Base-by-base conservation (phyloP, 495 filamentous ascomycete genomes). In the Clavariopsis aquatica region DNA sequence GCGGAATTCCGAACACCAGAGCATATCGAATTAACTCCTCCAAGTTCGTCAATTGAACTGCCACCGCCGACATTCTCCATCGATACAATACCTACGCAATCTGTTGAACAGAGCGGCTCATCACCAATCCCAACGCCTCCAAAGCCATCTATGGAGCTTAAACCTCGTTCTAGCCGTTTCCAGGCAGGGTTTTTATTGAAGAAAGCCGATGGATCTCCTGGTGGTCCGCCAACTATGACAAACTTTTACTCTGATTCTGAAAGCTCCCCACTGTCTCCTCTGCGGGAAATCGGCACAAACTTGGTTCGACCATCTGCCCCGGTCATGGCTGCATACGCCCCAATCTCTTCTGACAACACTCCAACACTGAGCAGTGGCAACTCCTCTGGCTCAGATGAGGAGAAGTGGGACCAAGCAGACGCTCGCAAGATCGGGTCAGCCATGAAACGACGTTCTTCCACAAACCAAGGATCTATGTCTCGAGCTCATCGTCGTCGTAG, bases 121-220 rank as follows among this genome's bases (percentile, higher is more conserved):
- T 88, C 85, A 52, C 84, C 84, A 17, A 74, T 85, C 29, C 81
- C 78, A 6, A 62, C 75, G 17, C 76, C 78, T 28, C 80, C 81
- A 36, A 64, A 81, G 22, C 27, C 76, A 8, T 84, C 84, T 12
- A 73, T 84, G 13, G 78, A 86, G 31, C 49, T 78, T 60, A 75
- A 82, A 60, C 65, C 79, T 43, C 78, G 75, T 63, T 31, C 79
- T 73, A 92, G 85, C 75, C 83, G 94, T 34, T 96, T 98, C 80
- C 90, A 96, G 72, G 82, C 92, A 31, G 94, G 94, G 26, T 96
- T 96, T 74, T 79, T 98, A 55, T 87, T 89, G 20, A 96, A 96
- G 79, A 87, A 83, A 66, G 66, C 75, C 1, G 78, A 82, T 59
- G 85, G 83, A 60, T 91, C 90, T 22, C 71, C 74, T 54, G 13